Percentiles rank a stretch among this genome's conserved stretches.
These are phyloP conservation scores for Salix caprea DNA, from an alignment of 345 rosid genomes.

Conservation along the genomic window DNA sequence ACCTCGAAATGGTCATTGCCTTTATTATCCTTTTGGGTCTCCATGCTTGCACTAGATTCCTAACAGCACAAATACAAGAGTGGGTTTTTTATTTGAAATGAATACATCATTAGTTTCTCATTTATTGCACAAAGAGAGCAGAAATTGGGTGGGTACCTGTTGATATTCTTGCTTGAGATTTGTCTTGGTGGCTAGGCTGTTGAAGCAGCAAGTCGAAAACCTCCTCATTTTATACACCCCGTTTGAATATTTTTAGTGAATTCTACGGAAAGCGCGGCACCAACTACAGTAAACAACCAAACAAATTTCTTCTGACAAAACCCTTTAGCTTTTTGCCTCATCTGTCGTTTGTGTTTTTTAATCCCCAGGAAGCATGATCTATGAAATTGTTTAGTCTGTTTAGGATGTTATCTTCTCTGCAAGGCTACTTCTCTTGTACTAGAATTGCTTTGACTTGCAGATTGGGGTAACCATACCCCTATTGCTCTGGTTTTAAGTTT, in stretches of 20 bases:
- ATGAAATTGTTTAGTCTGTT: background rate
- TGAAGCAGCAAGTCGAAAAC: slow-evolving; percentile 37
- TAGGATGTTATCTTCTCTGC: slow-evolving; percentile 7
- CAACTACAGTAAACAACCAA: slow-evolving; percentile 30
- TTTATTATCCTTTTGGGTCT: slow-evolving; percentile 18
- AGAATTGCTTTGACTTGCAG: slow-evolving; percentile 54
- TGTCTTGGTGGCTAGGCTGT: slow-evolving; percentile 8
- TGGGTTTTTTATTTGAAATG: background rate
- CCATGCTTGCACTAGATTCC: slow-evolving; percentile 35
- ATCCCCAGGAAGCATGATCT: background rate
- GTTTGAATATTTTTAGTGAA: slow-evolving; percentile 33
- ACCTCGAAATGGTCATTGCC: slow-evolving; percentile 28
- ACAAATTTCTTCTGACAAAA: slow-evolving; percentile 4
- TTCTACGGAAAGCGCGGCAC: slow-evolving; percentile 41
- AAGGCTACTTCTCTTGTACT: slow-evolving; percentile 7
- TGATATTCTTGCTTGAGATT: slow-evolving; percentile 23
- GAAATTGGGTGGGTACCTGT: slow-evolving; percentile 23
- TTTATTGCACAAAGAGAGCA: background rate
- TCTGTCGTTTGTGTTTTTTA: slow-evolving; percentile 19
- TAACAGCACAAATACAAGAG: slow-evolving; percentile 7
- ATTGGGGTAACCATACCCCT: slow-evolving; percentile 9
- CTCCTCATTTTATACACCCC: slow-evolving; percentile 44
- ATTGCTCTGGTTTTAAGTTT: slow-evolving; percentile 21
- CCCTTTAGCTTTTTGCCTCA: background rate
- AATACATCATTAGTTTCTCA: background rate